Conservation (phyloP, 2,329 filamentous ascomycete genomes). For the Fusarium sp. region DNA sequence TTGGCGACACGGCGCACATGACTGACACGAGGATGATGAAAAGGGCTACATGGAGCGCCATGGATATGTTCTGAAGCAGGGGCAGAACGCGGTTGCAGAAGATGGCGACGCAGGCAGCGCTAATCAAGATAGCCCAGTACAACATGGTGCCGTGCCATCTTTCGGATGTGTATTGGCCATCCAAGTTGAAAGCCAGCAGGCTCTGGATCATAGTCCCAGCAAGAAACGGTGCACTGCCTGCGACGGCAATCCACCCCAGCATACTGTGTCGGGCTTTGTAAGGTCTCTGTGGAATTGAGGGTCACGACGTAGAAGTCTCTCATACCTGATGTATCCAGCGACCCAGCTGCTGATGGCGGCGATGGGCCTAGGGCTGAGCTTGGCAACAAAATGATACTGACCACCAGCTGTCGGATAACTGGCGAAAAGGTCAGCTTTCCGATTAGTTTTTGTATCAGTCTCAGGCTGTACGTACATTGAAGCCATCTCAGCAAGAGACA, state of each 20-base stretch:
- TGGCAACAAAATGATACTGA: conserved; percentile 39
- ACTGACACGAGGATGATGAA: conserved; percentile 30
- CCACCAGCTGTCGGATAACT: conserved; percentile 35
- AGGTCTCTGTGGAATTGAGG: background rate
- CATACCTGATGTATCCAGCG: conserved; percentile 30
- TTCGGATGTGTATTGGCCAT: conserved; percentile 31
- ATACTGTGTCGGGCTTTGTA: background rate
- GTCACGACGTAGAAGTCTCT: too few species aligned
- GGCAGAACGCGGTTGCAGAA: conserved; percentile 32
- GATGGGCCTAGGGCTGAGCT: conserved; percentile 2
- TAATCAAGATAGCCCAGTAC: conserved; percentile 32
- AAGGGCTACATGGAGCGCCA: conserved; percentile 21
- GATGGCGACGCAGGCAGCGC: conserved; percentile 11
- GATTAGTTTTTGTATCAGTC: background rate
- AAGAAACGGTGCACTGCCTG: conserved; percentile 37
- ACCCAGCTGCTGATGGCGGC: conserved; percentile 30
- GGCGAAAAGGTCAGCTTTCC: background rate
- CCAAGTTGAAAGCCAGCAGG: conserved; percentile 34
- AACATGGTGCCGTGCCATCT: conserved; percentile 40
- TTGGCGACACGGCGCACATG: conserved; percentile 26
- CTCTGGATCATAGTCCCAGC: conserved; percentile 38
- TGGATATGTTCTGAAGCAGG: conserved; percentile 30
- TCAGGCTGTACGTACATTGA: conserved; percentile 16
- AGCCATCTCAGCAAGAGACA: conserved; percentile 39
- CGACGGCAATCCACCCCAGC: conserved; percentile 31